Evolutionary conservation across 768 basidiomycete genomes (phyloP), one percentile per base, ranked within the genome.

Genomic region (Tricholoma terreum): DNA sequence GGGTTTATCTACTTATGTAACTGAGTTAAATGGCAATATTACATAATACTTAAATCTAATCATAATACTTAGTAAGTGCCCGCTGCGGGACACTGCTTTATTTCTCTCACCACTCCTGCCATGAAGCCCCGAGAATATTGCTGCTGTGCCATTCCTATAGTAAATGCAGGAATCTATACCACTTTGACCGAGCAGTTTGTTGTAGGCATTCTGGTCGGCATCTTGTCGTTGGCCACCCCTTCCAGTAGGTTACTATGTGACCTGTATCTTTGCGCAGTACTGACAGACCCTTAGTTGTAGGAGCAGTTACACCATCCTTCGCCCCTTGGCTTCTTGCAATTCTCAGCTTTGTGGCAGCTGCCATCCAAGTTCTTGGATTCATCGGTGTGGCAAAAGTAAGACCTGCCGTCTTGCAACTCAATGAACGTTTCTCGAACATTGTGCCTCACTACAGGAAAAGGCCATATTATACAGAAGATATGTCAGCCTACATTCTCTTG

Each of bases 121-220:
- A 88, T 90, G 87, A 89, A 86, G 70, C 73, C 86, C 51, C 83
- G 91, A 75, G 87, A 92, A 50, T 95, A 94, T 68, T 97, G 94
- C 67, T 97, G 94, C 71, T 92, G 90, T 65, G 94, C 94, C 43
- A 88, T 98, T 58, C 95, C 95, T 8, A 74, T 94, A 50, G 78
- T 94, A 60, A 96, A 99, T 75, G 81, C 85, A 59, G 97, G 97
- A 31, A 90, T 98, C 53, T 98, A 97, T 64, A 71, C 83, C 17
- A 82, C 89, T 27, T 71, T 98, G 50, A 69, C 76, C 0, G 91
- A 96, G 69, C 94, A 97, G 72, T 78, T 91, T 42, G 75, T 82
- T 14, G 68, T 87, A 17, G 85, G 82, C 4, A 66, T 92, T 60
- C 58, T 88, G 14, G 82, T 85, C 9, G 94, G 88, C 17, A 84